Conservation (phyloP, 176 grass and related monocot species). For the Cenchrus fungigraminus region DNA sequence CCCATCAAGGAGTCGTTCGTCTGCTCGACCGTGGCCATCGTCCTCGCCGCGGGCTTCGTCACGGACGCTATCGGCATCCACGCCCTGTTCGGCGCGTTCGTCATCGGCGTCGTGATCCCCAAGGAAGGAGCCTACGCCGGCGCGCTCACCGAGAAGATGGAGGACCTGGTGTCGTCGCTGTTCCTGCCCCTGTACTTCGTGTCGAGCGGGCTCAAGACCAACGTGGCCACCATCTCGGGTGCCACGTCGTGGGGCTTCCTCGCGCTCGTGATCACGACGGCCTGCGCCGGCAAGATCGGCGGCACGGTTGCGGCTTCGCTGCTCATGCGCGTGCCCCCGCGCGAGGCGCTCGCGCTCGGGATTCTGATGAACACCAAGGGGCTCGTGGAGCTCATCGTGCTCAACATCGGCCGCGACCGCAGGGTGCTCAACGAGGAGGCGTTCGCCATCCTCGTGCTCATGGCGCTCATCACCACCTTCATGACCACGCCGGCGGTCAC, state of each 20-base stretch:
- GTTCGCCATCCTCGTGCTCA: conserved; percentile 66
- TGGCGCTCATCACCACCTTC: conserved; percentile 66
- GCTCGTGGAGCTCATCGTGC: conserved; percentile 66
- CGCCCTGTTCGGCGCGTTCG: conserved; percentile 73
- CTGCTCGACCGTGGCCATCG: conserved; percentile 40
- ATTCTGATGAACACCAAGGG: conserved; percentile 78
- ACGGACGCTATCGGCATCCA: conserved; percentile 75
- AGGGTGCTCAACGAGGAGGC: conserved; percentile 68
- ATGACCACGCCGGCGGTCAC: conserved; percentile 53
- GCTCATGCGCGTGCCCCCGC: conserved; percentile 29
- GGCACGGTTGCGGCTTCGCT: conserved; percentile 42
- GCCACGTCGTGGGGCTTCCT: conserved; percentile 63
- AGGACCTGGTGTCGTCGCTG: conserved; percentile 62
- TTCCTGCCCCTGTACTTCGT: conserved; percentile 78
- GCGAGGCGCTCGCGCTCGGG: conserved; percentile 56
- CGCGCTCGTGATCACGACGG: conserved; percentile 51
- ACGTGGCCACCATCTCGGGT: conserved; percentile 55
- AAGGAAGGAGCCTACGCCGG: conserved; percentile 62
- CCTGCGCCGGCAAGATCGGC: conserved; percentile 64
- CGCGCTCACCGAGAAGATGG: conserved; percentile 66
- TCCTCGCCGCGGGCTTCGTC: conserved; percentile 54
- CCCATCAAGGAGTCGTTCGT: conserved; percentile 59
- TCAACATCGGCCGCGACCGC: conserved; percentile 66
- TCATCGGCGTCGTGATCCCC: conserved; percentile 61
- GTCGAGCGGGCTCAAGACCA: conserved; percentile 68